A percentile compares a stretch with the other conserved stretches of the same genome.
Evolutionary conservation across 148 eudicot species (phyloP).

Genomic region (Vaccinium corymbosum): DNA sequence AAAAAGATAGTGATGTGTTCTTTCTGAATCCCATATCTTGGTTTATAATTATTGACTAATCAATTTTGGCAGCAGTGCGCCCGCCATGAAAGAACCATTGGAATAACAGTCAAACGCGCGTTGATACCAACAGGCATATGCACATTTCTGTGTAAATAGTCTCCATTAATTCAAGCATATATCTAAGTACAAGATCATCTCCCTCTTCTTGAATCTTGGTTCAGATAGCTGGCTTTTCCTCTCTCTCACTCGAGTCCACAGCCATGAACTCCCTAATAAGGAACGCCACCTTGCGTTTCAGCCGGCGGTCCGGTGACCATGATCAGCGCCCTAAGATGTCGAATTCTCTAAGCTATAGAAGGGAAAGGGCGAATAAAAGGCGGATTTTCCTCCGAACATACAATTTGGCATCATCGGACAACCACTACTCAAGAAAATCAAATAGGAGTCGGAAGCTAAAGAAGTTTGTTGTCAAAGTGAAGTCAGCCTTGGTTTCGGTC

Average conservation of each 20-base stretch:
- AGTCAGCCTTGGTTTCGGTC: constrained; percentile 18
- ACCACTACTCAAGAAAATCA: constrained; percentile 8
- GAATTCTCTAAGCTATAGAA: constrained; percentile 32
- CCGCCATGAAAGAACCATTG: neutral
- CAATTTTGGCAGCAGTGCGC: neutral
- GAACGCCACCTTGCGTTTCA: constrained; percentile 20
- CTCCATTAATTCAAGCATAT: no score
- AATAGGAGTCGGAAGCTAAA: constrained; percentile 23
- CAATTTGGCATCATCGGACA: constrained; percentile 28
- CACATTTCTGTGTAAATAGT: no score
- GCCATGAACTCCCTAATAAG: constrained; percentile 21
- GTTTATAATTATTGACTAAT: no score
- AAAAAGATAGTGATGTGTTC: no score
- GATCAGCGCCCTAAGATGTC: constrained; percentile 5
- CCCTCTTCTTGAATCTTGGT: neutral
- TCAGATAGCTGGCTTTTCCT: neutral
- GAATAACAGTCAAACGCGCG: neutral
- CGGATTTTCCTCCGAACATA: constrained; percentile 48
- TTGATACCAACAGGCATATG: no score
- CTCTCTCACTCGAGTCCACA: neutral
- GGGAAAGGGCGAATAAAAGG: constrained; percentile 44
- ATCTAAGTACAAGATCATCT: neutral
- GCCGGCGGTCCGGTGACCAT: neutral
- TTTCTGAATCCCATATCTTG: no score
- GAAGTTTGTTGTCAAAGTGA: constrained; percentile 27